Evolutionary conservation across 768 basidiomycete genomes (phyloP).

Genomic region (Leccinum variicolor): DNA sequence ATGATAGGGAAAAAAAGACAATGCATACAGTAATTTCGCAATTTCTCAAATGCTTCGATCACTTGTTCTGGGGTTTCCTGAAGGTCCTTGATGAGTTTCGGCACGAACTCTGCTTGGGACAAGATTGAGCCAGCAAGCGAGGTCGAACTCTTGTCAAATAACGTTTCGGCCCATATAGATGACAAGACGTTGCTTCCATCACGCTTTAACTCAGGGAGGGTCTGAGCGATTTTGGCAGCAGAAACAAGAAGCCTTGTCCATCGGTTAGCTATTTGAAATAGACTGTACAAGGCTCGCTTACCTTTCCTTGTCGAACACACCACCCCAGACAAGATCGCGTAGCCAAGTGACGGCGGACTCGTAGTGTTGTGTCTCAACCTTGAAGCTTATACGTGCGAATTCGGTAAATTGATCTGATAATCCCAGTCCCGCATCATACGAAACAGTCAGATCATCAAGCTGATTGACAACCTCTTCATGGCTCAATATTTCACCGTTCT

Average conservation of each 20-base stretch:
- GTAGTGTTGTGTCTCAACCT: constrained; percentile 80
- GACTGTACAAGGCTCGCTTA: constrained; percentile 26
- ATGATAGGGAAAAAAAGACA: background rate
- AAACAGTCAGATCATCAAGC: constrained; percentile 88
- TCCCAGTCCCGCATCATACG: constrained; percentile 74
- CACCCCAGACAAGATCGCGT: constrained; percentile 71
- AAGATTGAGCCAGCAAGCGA: constrained; percentile 66
- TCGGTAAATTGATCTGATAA: constrained; percentile 68
- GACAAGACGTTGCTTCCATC: constrained; percentile 78
- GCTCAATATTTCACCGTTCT: constrained; percentile 63
- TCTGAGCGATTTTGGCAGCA: constrained; percentile 85
- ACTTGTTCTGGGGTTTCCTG: constrained; percentile 71
- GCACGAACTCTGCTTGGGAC: constrained; percentile 75
- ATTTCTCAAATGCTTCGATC: constrained; percentile 68
- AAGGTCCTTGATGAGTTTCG: constrained; percentile 65
- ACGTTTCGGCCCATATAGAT: constrained; percentile 62
- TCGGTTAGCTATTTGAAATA: constrained; percentile 1
- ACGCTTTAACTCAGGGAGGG: constrained; percentile 87
- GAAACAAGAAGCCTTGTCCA: constrained; percentile 69
- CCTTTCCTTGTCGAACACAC: constrained; percentile 79
- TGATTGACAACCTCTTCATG: constrained; percentile 91
- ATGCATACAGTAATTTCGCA: constrained; percentile 62
- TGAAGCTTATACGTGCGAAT: constrained; percentile 68
- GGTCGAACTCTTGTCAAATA: constrained; percentile 69
- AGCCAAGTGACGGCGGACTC: constrained; percentile 84